phyloP scores from a whole-genome alignment of 495 filamentous ascomycete species.

The Podospora pseudopauciseta region DNA sequence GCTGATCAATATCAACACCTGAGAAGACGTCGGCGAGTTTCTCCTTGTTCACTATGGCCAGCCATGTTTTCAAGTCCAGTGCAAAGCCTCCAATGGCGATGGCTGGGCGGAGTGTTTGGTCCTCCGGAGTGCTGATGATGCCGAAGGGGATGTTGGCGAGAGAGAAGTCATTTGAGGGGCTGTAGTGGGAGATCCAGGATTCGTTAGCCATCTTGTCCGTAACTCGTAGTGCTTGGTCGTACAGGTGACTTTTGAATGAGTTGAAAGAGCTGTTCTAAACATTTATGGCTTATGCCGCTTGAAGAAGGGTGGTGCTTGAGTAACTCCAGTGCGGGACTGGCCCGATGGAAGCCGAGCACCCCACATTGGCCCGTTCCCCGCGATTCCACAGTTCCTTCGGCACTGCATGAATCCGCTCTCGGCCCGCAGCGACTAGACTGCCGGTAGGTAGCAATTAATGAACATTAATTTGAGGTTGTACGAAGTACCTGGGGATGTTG shows the following conservation, averaged over 20 bases:
- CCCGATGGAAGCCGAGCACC: constrained; percentile 14
- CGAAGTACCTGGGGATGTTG: neutral
- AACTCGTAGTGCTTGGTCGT: neutral
- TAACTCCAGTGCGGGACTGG: neutral
- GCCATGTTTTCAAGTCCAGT: constrained; percentile 69
- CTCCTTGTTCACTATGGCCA: constrained; percentile 42
- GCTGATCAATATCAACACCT: constrained; percentile 49
- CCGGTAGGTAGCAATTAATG: neutral
- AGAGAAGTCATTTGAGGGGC: constrained; percentile 59
- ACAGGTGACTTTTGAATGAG: neutral
- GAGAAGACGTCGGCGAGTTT: constrained; percentile 56
- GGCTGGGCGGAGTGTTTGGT: constrained; percentile 60
- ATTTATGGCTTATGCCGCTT: neutral
- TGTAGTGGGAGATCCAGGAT: constrained; percentile 40
- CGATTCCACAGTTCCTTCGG: neutral
- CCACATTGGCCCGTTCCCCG: neutral
- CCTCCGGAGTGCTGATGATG: constrained; percentile 63
- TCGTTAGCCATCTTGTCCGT: neutral
- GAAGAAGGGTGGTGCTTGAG: neutral
- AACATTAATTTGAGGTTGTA: neutral
- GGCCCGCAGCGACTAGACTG: neutral
- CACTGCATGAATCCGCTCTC: neutral
- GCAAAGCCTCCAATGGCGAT: constrained; percentile 74
- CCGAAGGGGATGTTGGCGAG: constrained; percentile 91
- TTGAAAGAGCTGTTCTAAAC: neutral